phyloP scores from a whole-genome alignment of 768 basidiomycete species.

The Amanita fuliginea region DNA sequence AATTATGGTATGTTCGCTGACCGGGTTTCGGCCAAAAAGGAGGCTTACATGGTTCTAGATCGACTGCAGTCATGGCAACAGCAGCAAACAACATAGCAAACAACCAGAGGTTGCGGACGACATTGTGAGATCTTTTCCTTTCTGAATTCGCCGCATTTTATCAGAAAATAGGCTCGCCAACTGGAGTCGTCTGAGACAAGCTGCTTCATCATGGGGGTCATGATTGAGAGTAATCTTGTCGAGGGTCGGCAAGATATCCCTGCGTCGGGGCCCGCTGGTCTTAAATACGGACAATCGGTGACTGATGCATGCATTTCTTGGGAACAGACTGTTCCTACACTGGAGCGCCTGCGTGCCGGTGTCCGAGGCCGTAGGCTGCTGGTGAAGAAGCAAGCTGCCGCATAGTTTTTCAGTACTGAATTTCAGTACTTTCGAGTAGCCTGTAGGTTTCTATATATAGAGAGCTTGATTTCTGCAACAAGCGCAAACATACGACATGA shows the following conservation, averaged over 20 bases:
- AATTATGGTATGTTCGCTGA: slow-evolving; percentile 59
- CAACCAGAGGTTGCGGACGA: slow-evolving; percentile 86
- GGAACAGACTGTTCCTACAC: slow-evolving; percentile 71
- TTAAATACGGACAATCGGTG: slow-evolving; percentile 79
- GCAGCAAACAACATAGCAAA: slow-evolving; percentile 80
- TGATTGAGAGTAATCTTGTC: slow-evolving; percentile 89
- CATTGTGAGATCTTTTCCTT: slow-evolving; percentile 40
- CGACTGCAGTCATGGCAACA: slow-evolving; percentile 96
- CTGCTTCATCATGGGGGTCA: slow-evolving; percentile 76
- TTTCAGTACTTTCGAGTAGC: too few relatives aligned
- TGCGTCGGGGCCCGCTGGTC: slow-evolving; percentile 50
- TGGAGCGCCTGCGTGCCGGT: slow-evolving; percentile 82
- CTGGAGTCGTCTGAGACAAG: slow-evolving; percentile 64
- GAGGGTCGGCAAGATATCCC: slow-evolving; percentile 86
- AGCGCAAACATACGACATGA: not conserved
- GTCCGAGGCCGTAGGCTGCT: slow-evolving; percentile 65
- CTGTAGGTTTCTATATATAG: not conserved
- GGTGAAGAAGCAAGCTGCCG: slow-evolving; percentile 17
- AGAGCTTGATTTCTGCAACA: not conserved
- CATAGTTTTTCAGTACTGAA: not conserved
- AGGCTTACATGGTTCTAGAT: slow-evolving; percentile 39
- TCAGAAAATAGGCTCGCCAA: slow-evolving; percentile 47
- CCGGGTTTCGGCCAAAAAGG: not conserved
- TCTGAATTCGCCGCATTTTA: not conserved
- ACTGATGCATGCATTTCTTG: slow-evolving; percentile 89